Conservation (phyloP, 768 basidiomycete species). For the Nevesoporus exiguus region DNA sequence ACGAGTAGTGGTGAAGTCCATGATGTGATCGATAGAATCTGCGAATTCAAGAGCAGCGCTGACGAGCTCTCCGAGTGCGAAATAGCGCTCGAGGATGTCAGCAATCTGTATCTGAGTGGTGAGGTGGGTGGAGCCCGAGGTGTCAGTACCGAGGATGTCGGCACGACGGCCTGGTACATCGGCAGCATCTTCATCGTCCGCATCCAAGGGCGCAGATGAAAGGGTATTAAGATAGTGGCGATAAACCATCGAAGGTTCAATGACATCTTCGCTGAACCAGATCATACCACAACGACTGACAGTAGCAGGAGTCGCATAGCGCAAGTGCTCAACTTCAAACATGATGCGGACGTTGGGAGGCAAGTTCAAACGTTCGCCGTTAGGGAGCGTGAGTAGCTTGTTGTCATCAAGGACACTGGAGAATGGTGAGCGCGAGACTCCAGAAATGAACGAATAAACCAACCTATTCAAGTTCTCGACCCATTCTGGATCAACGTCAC, state of each 20-base stretch:
- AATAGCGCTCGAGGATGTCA: conserved; percentile 74
- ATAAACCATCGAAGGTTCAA: conserved; percentile 89
- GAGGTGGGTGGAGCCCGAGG: conserved; percentile 58
- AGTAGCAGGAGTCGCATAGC: conserved; percentile 94
- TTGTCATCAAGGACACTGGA: conserved; percentile 96
- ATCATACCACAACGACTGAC: conserved; percentile 99
- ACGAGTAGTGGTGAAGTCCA: conserved; percentile 93
- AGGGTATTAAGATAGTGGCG: conserved; percentile 82
- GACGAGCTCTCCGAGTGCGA: conserved; percentile 79
- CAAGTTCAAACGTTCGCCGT: conserved; percentile 95
- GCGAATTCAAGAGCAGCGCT: conserved; percentile 75
- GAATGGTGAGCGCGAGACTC: background rate
- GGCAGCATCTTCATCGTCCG: conserved; percentile 78
- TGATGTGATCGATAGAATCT: conserved; percentile 90
- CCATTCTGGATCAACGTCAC: conserved; percentile 99
- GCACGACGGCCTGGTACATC: conserved; percentile 62
- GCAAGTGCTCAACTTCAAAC: conserved; percentile 98
- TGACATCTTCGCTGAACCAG: conserved; percentile 98
- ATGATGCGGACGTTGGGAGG: conserved; percentile 97
- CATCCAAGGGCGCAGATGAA: conserved; percentile 71
- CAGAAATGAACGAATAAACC: conserved; percentile 20
- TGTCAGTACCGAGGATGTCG: conserved; percentile 44
- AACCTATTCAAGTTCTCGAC: conserved; percentile 99
- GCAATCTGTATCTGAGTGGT: conserved; percentile 74
- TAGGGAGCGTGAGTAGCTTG: conserved; percentile 93